These are phyloP conservation scores for Brassica incana DNA, from an alignment of 345 rosid species.

Conservation along the genomic window DNA sequence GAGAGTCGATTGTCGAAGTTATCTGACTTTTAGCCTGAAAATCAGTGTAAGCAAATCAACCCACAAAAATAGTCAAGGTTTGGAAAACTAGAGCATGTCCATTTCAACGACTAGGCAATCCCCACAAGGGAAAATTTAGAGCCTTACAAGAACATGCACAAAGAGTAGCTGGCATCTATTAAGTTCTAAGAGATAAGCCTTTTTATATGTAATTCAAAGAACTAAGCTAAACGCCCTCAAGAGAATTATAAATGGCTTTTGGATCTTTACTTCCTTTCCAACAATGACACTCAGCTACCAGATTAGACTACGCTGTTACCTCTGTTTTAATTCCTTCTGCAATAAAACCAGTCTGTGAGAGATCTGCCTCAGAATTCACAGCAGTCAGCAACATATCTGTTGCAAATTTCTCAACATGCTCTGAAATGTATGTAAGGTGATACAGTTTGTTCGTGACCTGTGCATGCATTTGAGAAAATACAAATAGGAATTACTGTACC, in stretches of 20 bases:
- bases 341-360: slow-evolving; percentile 45
- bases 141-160: slow-evolving; percentile 14
- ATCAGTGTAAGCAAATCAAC: slow-evolving; percentile 29
- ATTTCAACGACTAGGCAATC: slow-evolving; percentile 6
- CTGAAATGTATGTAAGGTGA: slow-evolving; percentile 70
- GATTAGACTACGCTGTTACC: slow-evolving; percentile 46
- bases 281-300: slow-evolving; percentile 17
- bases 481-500: slow-evolving; percentile 21
- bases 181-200: background rate
- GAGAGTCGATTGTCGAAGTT: slow-evolving; percentile 55
- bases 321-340: slow-evolving; percentile 57
- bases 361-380: slow-evolving; percentile 50
- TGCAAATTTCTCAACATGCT: slow-evolving; percentile 81
- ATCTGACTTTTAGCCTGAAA: slow-evolving; percentile 59
- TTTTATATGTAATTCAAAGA: slow-evolving; percentile 6
- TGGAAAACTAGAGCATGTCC: background rate
- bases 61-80: slow-evolving; percentile 12
- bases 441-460: slow-evolving; percentile 97
- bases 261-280: slow-evolving; percentile 13
- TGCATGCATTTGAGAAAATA: slow-evolving; percentile 39
- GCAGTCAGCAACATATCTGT: slow-evolving; percentile 71
- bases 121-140: background rate
- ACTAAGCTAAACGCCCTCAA: slow-evolving; percentile 2
- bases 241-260: slow-evolving; percentile 15
- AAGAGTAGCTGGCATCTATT: slow-evolving; percentile 2